These are phyloP conservation scores for Fusarium sp. DNA, from an alignment of 2,329 filamentous ascomycete species.

Conservation along the genomic window DNA sequence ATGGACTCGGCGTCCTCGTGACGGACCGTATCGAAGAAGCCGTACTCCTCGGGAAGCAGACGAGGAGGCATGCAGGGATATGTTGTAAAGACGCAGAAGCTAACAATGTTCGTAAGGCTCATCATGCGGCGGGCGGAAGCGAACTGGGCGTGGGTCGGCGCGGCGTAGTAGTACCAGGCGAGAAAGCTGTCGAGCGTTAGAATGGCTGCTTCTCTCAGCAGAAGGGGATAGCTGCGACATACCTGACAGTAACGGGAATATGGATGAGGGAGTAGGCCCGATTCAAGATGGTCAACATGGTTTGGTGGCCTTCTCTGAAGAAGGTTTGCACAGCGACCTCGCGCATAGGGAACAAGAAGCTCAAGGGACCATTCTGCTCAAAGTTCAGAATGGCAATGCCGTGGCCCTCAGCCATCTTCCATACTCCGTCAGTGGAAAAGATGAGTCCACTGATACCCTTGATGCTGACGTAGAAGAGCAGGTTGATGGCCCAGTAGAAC, in stretches of 20 bases:
- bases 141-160: slow-evolving; percentile 52
- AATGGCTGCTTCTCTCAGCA: background rate
- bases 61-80: slow-evolving; percentile 69
- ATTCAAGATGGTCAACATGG: slow-evolving; percentile 65
- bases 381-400: slow-evolving; percentile 64
- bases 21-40: slow-evolving; percentile 69
- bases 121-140: slow-evolving; percentile 52
- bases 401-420: slow-evolving; percentile 66
- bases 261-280: slow-evolving; percentile 69
- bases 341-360: slow-evolving; percentile 62
- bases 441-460: slow-evolving; percentile 45
- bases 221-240: slow-evolving; percentile 30
- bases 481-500: slow-evolving; percentile 78
- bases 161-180: slow-evolving; percentile 71
- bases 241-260: slow-evolving; percentile 70
- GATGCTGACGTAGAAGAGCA: slow-evolving; percentile 64
- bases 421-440: slow-evolving; percentile 56
- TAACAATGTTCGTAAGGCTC: slow-evolving; percentile 65
- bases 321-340: slow-evolving; percentile 66
- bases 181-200: slow-evolving; percentile 59
- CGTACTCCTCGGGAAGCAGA: slow-evolving; percentile 64
- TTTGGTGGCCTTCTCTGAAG: slow-evolving; percentile 65
- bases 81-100: slow-evolving; percentile 64
- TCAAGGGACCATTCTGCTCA: slow-evolving; percentile 62
- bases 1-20: slow-evolving; percentile 61